Evolutionary conservation across 2,329 filamentous ascomycete species (phyloP).

Genomic region (Epichloe sibirici): DNA sequence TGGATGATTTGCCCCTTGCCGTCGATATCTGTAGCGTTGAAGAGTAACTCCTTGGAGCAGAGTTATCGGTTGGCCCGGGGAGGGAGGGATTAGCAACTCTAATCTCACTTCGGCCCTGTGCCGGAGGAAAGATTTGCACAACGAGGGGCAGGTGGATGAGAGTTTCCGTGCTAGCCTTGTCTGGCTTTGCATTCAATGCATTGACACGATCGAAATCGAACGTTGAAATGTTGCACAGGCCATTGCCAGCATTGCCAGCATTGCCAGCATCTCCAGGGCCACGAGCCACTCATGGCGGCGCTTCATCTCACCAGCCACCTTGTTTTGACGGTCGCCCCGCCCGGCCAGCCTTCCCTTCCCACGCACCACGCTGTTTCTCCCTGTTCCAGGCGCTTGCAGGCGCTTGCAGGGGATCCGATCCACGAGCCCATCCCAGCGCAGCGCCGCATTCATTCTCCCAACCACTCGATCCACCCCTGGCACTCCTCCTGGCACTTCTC

Average conservation of each 20-base stretch:
- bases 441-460: not conserved
- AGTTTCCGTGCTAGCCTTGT: not conserved
- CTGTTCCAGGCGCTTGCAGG: not conserved
- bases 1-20: not conserved
- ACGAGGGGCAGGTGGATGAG: no score
- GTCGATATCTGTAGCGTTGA: not conserved
- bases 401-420: not conserved
- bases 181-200: not conserved
- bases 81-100: no score
- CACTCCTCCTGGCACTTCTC: not conserved
- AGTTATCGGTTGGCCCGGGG: not conserved
- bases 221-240: no score
- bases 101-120: not conserved
- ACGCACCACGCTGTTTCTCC: not conserved
- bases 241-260: no score
- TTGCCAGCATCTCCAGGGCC: not conserved
- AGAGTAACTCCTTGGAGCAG: not conserved
- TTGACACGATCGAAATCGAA: not conserved
- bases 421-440: not conserved
- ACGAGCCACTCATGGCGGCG: not conserved
- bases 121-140: no score
- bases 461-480: not conserved
- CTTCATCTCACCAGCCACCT: slow-evolving; percentile 19
- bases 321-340: slow-evolving; percentile 19
- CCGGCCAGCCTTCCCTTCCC: slow-evolving; percentile 5